Evolutionary conservation across 768 basidiomycete species (phyloP).

Genomic region (Lactifluus echinatus): DNA sequence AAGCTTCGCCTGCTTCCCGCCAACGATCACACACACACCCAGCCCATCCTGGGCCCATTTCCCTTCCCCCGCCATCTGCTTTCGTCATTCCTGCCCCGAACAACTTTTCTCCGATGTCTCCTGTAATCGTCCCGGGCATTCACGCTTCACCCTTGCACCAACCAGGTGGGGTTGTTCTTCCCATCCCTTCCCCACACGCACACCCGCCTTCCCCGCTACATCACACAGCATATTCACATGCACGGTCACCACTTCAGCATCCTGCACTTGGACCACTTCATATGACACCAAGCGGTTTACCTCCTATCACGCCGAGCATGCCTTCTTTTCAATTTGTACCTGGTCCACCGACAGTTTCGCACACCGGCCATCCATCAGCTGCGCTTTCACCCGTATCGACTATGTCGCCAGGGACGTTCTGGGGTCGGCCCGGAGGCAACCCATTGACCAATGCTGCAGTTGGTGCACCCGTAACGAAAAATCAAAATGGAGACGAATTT

Average conservation of each 20-base stretch:
- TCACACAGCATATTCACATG: conserved; percentile 26
- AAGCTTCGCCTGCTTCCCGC: conserved; percentile 16
- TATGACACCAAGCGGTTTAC: conserved; percentile 65
- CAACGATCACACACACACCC: conserved; percentile 28
- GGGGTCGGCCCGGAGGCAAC: conserved; percentile 46
- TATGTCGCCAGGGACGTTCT: conserved; percentile 71
- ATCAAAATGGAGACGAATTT: conserved; percentile 20
- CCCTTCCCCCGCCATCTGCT: conserved; percentile 51
- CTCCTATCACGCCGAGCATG: conserved; percentile 96
- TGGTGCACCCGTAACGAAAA: conserved; percentile 42
- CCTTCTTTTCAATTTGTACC: conserved; percentile 84
- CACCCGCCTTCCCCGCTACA: conserved; percentile 31
- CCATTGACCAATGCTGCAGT: conserved; percentile 51
- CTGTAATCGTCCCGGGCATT: conserved; percentile 24
- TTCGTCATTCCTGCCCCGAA: conserved; percentile 35
- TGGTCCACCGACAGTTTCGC: conserved; percentile 33
- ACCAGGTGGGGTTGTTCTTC: neutral
- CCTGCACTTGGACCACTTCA: conserved; percentile 25
- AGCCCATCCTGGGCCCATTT: conserved; percentile 63
- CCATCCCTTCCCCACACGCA: conserved; percentile 10
- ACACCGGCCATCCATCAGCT: conserved; percentile 28
- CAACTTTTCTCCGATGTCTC: conserved; percentile 22
- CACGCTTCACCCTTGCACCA: conserved; percentile 14
- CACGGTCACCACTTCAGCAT: conserved; percentile 33
- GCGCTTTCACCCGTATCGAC: conserved; percentile 63